Evolutionary conservation across 176 grass and related monocot genomes (phyloP), one percentile per base, ranked within the genome.

Genomic region (Microstegium vimineum): DNA sequence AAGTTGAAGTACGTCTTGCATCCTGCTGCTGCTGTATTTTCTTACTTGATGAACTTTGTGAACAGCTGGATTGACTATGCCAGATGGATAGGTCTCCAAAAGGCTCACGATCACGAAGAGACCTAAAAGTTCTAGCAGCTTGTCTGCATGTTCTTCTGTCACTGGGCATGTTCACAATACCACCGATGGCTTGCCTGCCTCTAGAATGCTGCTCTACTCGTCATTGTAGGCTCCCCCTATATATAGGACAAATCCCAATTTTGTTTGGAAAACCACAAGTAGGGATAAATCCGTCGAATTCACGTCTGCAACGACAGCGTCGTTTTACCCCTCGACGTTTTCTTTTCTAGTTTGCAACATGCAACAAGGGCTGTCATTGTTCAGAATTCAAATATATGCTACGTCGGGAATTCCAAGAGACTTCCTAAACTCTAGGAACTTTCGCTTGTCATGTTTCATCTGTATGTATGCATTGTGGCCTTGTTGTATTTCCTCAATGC

Each of bases 1-100:
- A 38, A 78, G 17, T 77, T 33, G 13, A 71, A 67, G 16, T n/a
- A n/a, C n/a, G n/a, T 76, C 5, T 31, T 56, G 0, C 12, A 45
- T 22, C 17, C 2, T 56, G 18, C 47, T 76, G 13, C 5, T 4
- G 27, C 22, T 37, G 13, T 10, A 23, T 70, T 70, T 65, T 22
- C 16, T 76, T 31, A 86, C 60, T 6, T 6, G 26, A 17, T 68
- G 27, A 51, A 8, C 35, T 62, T 77, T 78, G n/a, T 85, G 69
- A 41, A 20, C 86, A 96, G 93, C 54, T 96, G 93, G 93, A 86
- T 96, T 60, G 93, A 96, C 86, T 96, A 89, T 79, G 93, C 93
- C 25, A 83, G 90, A 64, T 96, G 61, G 88, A 46, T 93, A 26
- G 90, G 93, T 25, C 81, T 96, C 61, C 93, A 96, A 69, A 90